Base-by-base conservation (phyloP, 805 yeast species). In the Ogataea pilisensis region DNA sequence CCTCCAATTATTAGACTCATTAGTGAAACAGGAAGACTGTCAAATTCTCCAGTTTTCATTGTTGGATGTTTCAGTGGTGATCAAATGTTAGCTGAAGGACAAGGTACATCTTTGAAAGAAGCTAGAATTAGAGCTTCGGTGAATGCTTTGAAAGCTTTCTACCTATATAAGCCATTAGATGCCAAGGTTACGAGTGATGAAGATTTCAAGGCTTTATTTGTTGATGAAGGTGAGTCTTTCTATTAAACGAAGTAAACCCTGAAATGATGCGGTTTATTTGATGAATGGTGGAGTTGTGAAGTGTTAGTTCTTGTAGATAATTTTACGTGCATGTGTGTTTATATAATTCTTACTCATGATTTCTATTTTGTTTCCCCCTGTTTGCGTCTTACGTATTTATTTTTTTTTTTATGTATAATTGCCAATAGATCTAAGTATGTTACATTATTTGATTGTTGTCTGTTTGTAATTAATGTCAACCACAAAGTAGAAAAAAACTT, bases 111-210 rank as follows among this genome's bases (percentile, higher is more conserved):
- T 22, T 69, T 93, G 54, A 78, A 76, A 49, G 98, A 93, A 66
- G 96, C 97, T 27, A 86, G 89, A 65, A 84, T 88, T 31, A 79
- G 96, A 63, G 93, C 96, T 27, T 86, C 89, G 39, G 95, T 89
- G 26, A 84, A 85, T 62, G 90, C 97, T 26, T 76, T 93, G 60
- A 82, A 88, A 72, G 78, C 86, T 44, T 93, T 93, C 82, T 93
- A 93, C 68, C 75, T 95, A 57, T 93, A 93, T 65, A 79, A 84
- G 48, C 98, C 98, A 13, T 63, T 83, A 34, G 73, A 73, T 46
- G 70, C 74, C 13, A 71, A 70, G 43, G 61, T 76, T 31, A 93
- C 95, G 40, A 78, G 85, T 57, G 88, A 82, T 49, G 47, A 51
- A 13, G 45, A 53, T 33, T 68, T 63, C 55, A 55, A 56, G 41